A percentile compares a stretch with the other conserved stretches of the same genome.
phyloP scores from a whole-genome alignment of 2,329 filamentous ascomycete species.

The Zopfia rhizophila region DNA sequence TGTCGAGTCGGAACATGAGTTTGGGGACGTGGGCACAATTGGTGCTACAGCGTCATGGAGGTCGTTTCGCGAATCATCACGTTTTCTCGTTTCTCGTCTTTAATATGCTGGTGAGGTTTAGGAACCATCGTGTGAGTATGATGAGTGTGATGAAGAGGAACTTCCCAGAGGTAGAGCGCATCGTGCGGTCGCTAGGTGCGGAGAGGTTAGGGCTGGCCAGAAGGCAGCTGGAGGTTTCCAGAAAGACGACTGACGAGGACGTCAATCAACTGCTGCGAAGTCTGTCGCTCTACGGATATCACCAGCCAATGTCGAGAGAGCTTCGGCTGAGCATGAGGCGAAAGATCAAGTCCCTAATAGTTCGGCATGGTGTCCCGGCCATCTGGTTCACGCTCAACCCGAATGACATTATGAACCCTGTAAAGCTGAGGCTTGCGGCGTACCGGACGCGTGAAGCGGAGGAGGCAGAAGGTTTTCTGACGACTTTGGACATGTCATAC shows the following conservation, averaged over 20 bases:
- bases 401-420: slow-evolving; percentile 13
- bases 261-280: slow-evolving; percentile 8
- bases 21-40: slow-evolving; percentile 7
- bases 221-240: slow-evolving; percentile 1
- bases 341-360: slow-evolving; percentile 10
- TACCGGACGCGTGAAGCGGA: slow-evolving; percentile 6
- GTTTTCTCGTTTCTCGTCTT: slow-evolving; percentile 12
- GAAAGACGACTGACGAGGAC: slow-evolving; percentile 10
- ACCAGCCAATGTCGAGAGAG: slow-evolving; percentile 11
- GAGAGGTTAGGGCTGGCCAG: slow-evolving; percentile 8
- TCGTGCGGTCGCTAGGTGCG: slow-evolving; percentile 4
- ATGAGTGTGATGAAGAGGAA: slow-evolving; percentile 13
- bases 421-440: slow-evolving; percentile 11
- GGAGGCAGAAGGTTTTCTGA: not conserved
- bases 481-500: slow-evolving; percentile 7
- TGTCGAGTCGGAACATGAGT: slow-evolving; percentile 7
- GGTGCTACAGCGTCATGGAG: slow-evolving; percentile 12
- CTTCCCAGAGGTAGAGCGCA: slow-evolving; percentile 7
- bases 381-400: slow-evolving; percentile 13
- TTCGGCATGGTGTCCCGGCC: slow-evolving; percentile 5
- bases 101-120: slow-evolving; percentile 10
- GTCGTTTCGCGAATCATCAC: slow-evolving; percentile 5
- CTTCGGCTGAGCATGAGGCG: slow-evolving; percentile 9
- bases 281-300: slow-evolving; percentile 13
- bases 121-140: slow-evolving; percentile 14